Evolutionary conservation across 1,284 basidiomycete species (phyloP).

Genomic region (Cryptococcus sp.): DNA sequence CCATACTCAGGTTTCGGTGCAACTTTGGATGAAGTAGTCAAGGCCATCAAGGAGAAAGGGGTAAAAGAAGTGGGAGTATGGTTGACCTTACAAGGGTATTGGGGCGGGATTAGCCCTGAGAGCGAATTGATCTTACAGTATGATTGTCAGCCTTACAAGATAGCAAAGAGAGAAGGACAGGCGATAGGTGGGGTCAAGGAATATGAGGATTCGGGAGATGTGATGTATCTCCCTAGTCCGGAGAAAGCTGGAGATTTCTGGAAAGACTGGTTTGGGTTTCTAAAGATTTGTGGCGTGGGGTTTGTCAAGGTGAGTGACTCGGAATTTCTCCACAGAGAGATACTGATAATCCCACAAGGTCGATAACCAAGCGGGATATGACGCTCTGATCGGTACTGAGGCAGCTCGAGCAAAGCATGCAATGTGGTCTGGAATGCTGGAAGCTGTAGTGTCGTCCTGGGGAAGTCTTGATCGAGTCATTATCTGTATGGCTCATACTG

Average conservation of each 20-base stretch:
- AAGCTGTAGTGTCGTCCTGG: constrained; percentile 16
- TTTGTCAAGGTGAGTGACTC: constrained; percentile 36
- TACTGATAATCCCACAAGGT: constrained; percentile 6
- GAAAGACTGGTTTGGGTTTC: constrained; percentile 27
- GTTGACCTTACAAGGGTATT: constrained; percentile 36
- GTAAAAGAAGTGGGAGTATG: constrained; percentile 29
- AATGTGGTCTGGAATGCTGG: constrained; percentile 20
- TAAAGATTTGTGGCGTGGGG: constrained; percentile 22
- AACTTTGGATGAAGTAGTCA: constrained; percentile 15
- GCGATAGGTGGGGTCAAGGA: neutral
- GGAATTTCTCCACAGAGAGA: no score
- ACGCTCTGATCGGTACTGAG: constrained; percentile 6
- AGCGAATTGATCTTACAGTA: constrained; percentile 22
- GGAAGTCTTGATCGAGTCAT: constrained; percentile 22
- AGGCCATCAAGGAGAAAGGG: constrained; percentile 11
- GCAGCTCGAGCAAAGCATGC: constrained; percentile 8
- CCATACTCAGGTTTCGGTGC: constrained; percentile 12
- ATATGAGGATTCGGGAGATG: neutral
- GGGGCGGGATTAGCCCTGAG: constrained; percentile 27
- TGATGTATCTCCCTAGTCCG: constrained; percentile 21
- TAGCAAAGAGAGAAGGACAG: constrained; percentile 8
- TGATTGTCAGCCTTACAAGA: constrained; percentile 13
- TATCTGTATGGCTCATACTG: constrained; percentile 35
- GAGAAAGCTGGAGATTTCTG: constrained; percentile 28
- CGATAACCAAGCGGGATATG: constrained; percentile 28